These are phyloP conservation scores for Boletus reticulatus DNA, from an alignment of 768 basidiomycete species.

Conservation along the genomic window DNA sequence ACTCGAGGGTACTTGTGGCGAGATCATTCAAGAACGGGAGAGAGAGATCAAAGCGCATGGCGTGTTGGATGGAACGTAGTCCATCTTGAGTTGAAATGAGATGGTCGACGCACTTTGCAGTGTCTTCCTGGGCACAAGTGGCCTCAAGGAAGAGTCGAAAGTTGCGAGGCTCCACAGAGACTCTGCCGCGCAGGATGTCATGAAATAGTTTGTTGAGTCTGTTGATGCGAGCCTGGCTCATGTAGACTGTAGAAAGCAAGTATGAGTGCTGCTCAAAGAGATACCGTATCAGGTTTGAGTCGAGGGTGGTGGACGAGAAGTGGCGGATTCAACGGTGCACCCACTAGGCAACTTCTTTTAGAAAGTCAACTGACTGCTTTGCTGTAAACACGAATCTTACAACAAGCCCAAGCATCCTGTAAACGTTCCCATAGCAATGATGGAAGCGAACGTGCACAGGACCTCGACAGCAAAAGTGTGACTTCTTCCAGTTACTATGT, in stretches of 20 bases:
- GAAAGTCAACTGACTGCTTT: no score
- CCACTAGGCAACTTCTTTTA: no score
- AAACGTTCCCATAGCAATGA: neutral
- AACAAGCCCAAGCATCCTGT: no score
- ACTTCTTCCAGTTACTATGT: no score
- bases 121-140: slow-evolving; percentile 40
- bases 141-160: slow-evolving; percentile 46
- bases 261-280: no score
- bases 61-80: slow-evolving; percentile 37
- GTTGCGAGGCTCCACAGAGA: slow-evolving; percentile 19
- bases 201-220: slow-evolving; percentile 38
- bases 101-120: slow-evolving; percentile 36
- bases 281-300: no score
- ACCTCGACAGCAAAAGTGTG: neutral
- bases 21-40: slow-evolving; percentile 43
- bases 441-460: neutral
- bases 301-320: no score
- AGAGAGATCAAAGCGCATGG: slow-evolving; percentile 43
- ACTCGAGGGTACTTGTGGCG: slow-evolving; percentile 37
- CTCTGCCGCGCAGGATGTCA: slow-evolving; percentile 32
- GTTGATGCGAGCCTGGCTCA: slow-evolving; percentile 15
- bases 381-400: no score
- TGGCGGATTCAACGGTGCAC: no score
- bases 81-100: slow-evolving; percentile 39
- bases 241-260: neutral